Evolutionary conservation across 2,329 filamentous ascomycete species (phyloP), one percentile per base, ranked within the genome.

Genomic region (Cercospora citrullina): DNA sequence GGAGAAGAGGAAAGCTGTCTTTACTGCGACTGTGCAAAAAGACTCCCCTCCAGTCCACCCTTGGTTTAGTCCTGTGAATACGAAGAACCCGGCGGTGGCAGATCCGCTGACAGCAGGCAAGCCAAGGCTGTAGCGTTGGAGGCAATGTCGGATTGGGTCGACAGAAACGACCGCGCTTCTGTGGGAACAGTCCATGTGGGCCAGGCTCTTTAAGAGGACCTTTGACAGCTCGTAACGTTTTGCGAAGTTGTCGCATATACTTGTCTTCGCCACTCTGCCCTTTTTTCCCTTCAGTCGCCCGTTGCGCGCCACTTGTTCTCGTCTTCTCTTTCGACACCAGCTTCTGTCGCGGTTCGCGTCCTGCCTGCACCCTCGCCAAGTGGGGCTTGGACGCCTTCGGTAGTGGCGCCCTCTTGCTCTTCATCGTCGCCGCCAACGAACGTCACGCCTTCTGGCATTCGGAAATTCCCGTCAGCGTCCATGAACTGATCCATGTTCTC

Each of bases 401-500:
- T 18, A 63, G 69, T 48, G 14, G 72, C 72, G 4, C 53, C 74
- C 4, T 72, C 73, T 14, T 70, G 80, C 23, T 77, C 76, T 1
- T 75, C 84, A 58, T 81, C 83, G 23, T 78, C 77, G 26, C 86
- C 87, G 71, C 89, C 89, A 60, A 87, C 83, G 53, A 86, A 84
- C 67, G 86, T 84, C 28, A 89, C 89, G 1, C 87, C 89, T 8
- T 89, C 89, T 65, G 89, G 88, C 55, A 89, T 89, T 21, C 90
- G 90, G 87, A 90, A 94, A 76, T 94, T 93, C 2, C 92, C 92
- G 8, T 93, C 86, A 69, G 86, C 89, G 74, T 95, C 91, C 79
- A 95, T 91, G 76, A 89, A 96, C 73, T 96, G 87, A 71, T 90
- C 84, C 77, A 96, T 89, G 75, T 97, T 98, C 66, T 97, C 94